These are phyloP conservation scores for Trypethelium eluteriae DNA, from an alignment of 495 filamentous ascomycete species.

Conservation along the genomic window DNA sequence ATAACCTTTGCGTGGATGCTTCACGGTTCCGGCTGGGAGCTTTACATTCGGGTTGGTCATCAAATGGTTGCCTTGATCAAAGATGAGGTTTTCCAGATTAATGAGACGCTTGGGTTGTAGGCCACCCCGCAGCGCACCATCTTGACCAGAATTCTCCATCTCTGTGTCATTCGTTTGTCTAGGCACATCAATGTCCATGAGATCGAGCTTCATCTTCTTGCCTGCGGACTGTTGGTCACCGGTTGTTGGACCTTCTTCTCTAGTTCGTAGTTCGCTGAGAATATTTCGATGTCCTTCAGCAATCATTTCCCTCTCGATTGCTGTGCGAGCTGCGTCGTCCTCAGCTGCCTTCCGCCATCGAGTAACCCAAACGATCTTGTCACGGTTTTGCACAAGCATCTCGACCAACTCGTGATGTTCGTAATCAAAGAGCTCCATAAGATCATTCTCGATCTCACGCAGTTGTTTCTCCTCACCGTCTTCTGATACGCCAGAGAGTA, in stretches of 20 bases:
- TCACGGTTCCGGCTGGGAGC: conserved; percentile 90
- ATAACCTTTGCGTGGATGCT: conserved; percentile 92
- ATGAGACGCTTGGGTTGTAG: conserved; percentile 79
- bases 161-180: conserved; percentile 39
- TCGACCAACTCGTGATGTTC: conserved; percentile 90
- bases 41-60: conserved; percentile 97
- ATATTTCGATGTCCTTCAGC: conserved; percentile 80
- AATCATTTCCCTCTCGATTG: conserved; percentile 82
- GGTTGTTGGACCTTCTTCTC: conserved; percentile 28
- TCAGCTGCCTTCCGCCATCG: conserved; percentile 76
- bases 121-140: conserved; percentile 69
- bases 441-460: conserved; percentile 92
- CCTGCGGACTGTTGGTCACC: conserved; percentile 43
- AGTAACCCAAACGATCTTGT: conserved; percentile 93
- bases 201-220: conserved; percentile 69
- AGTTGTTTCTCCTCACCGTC: conserved; percentile 71
- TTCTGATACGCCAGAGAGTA: conserved; percentile 66
- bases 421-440: conserved; percentile 97
- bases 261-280: conserved; percentile 67
- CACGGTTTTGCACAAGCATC: conserved; percentile 81
- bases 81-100: conserved; percentile 91
- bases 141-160: conserved; percentile 45
- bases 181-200: conserved; percentile 82
- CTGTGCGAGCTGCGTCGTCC: conserved; percentile 64
- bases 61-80: conserved; percentile 95